Base-by-base conservation (phyloP, 2,329 filamentous ascomycete genomes). In the Sporothrix pallida region DNA sequence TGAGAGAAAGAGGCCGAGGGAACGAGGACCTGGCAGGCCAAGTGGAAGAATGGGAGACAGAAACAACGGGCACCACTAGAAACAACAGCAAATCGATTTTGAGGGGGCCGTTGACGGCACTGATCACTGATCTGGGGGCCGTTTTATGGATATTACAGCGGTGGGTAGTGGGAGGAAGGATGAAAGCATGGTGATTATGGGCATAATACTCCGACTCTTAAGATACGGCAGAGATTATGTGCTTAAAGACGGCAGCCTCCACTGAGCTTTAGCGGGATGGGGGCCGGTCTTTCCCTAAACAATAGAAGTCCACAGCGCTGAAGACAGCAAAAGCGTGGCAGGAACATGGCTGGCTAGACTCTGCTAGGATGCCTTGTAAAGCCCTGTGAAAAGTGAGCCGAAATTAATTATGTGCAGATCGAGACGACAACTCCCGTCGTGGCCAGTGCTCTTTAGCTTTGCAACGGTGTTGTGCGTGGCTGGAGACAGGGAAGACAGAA, bases 381-480 rank as follows among this genome's bases (percentile, higher is more conserved):
- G n/a, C n/a, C 13, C 62, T 23, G 23, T 46, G 4, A 15, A 58
- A n/a, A 52, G 31, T 37, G 7, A 37, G 4, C 4, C 31, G 31
- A 6, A 37, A 7, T 37, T 37, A 37, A 37, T 37, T 50, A 26
- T 37, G 65, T 52, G 65, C 46, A 68, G 65, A 68, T 68, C 65
- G 23, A 23, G 44, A 44, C 20, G 17, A 65, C 42, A 46, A 48
- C 42, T 26, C 62, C 37, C 9, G 37, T 4, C 10, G 15, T 63
- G 60, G 60, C 37, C 60, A 63, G 60, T 63, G 60, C 60, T 46
- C 44, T 63, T 63, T 44, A 9, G 44, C n/a, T 15, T 46, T 63
- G 37, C 31, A 37, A 46, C 17, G 26, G 26, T 37, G 26, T 60
- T 15, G 26, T 37, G 26, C 56, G 56, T 60, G 56, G 56, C 56